A percentile compares a stretch with the other conserved stretches of the same genome.
Evolutionary conservation across 75 land plant genomes (phyloP).

Genomic region (Isoetes taiwanensis): DNA sequence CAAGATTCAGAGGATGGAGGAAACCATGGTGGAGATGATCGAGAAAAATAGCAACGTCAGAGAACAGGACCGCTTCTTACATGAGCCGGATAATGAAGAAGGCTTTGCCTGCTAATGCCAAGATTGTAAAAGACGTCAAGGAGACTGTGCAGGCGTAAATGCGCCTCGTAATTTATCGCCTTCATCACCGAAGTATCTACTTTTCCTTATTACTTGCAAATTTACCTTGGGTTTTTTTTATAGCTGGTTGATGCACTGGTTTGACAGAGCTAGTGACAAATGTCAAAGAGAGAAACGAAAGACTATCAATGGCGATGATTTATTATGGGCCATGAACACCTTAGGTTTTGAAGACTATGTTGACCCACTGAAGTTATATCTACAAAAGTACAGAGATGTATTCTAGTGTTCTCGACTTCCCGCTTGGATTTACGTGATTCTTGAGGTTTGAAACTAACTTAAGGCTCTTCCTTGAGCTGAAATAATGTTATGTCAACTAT

Average conservation of each 20-base stretch:
- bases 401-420: too few relatives aligned
- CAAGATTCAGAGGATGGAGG: slow-evolving; percentile 20
- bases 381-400: slow-evolving; percentile 5
- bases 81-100: slow-evolving; percentile 6
- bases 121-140: slow-evolving; percentile 1
- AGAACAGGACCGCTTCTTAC: slow-evolving; percentile 1
- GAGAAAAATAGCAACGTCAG: neutral
- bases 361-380: neutral
- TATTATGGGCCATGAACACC: slow-evolving; percentile 5
- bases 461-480: too few relatives aligned
- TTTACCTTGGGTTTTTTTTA: too few relatives aligned
- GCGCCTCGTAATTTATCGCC: slow-evolving; percentile 1
- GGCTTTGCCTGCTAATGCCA: slow-evolving; percentile 3
- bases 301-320: slow-evolving; percentile 8
- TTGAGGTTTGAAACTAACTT: too few relatives aligned
- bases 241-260: too few relatives aligned
- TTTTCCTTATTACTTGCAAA: too few relatives aligned
- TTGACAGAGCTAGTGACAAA: slow-evolving; percentile 5
- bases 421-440: too few relatives aligned
- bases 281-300: slow-evolving; percentile 5
- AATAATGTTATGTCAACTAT: too few relatives aligned
- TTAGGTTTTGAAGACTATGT: slow-evolving; percentile 1
- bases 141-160: slow-evolving; percentile 4
- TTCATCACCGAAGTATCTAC: too few relatives aligned
- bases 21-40: slow-evolving; percentile 1